Conservation (phyloP, 179 eudicot genomes). For the Actinidia polygama region DNA sequence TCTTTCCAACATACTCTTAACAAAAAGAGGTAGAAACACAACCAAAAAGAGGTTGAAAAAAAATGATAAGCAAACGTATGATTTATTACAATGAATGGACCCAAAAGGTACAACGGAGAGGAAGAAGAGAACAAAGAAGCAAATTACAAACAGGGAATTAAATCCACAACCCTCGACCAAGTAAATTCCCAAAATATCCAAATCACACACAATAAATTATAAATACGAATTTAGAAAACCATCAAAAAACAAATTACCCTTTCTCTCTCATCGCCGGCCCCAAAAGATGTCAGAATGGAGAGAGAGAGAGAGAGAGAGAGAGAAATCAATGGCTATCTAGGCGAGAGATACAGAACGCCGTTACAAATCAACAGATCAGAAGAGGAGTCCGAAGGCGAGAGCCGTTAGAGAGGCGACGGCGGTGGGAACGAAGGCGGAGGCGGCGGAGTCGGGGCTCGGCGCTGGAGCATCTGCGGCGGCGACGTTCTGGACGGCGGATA, state of each 20-base stretch:
- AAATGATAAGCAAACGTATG: neutral
- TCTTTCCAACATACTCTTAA: too few relatives aligned
- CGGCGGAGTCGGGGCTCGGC: slow-evolving; percentile 29
- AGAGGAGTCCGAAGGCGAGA: slow-evolving; percentile 27
- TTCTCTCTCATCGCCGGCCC: neutral
- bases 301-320: neutral
- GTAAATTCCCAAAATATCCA: neutral
- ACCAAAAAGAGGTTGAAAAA: neutral
- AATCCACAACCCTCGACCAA: neutral
- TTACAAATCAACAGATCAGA: neutral
- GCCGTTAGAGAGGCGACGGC: slow-evolving; percentile 24
- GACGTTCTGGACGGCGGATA: slow-evolving; percentile 30
- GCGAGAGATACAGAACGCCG: neutral
- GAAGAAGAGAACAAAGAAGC: neutral
- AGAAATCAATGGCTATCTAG: neutral
- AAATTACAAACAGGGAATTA: neutral
- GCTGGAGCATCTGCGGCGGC: slow-evolving; percentile 28
- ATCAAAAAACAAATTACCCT: neutral
- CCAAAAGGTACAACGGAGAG: neutral
- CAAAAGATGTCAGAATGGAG: neutral
- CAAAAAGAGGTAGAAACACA: neutral
- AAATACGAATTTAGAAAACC: neutral
- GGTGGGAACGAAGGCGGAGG: slow-evolving; percentile 29
- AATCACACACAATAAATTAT: too few relatives aligned
- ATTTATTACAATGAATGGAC: slow-evolving; percentile 3